phyloP scores from a whole-genome alignment of 2,329 filamentous ascomycete genomes.

The Talaromyces rugulosus region DNA sequence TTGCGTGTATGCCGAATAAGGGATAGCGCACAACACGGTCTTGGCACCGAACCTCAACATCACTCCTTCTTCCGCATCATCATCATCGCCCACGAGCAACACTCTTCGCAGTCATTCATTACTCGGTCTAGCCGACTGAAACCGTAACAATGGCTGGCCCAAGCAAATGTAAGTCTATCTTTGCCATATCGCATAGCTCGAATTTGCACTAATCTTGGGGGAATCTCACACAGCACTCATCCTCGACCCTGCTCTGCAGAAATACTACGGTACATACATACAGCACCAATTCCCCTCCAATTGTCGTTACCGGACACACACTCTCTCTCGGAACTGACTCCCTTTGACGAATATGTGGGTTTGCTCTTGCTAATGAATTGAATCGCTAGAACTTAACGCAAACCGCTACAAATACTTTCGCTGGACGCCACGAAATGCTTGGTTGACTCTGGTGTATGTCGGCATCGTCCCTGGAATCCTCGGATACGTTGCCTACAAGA shows the following conservation, averaged over 20 bases:
- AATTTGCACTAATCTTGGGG: slow-evolving; percentile 37
- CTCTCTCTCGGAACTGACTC: neutral
- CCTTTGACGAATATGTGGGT: neutral
- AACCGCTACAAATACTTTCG: slow-evolving; percentile 94
- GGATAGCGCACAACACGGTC: neutral
- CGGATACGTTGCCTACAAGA: slow-evolving; percentile 69
- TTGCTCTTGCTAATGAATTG: neutral
- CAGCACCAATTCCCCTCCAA: slow-evolving; percentile 10
- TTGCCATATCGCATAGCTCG: neutral
- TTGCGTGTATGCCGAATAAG: neutral
- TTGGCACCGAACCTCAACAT: neutral
- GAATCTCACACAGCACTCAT: slow-evolving; percentile 43
- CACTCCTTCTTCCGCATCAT: neutral
- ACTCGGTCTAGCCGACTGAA: neutral
- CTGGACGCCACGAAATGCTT: slow-evolving; percentile 81
- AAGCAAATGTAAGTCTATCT: slow-evolving; percentile 40
- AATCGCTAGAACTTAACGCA: slow-evolving; percentile 65
- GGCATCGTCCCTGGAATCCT: slow-evolving; percentile 67
- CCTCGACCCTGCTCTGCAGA: slow-evolving; percentile 44
- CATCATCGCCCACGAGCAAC: neutral
- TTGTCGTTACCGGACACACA: neutral
- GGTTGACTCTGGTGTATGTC: slow-evolving; percentile 73
- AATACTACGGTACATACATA: slow-evolving; percentile 45
- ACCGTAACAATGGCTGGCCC: slow-evolving; percentile 45
- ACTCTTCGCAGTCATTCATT: neutral